These are phyloP conservation scores for Hyphopichia pseudoburtonii DNA, from an alignment of 1,139 yeast genomes.

Conservation along the genomic window DNA sequence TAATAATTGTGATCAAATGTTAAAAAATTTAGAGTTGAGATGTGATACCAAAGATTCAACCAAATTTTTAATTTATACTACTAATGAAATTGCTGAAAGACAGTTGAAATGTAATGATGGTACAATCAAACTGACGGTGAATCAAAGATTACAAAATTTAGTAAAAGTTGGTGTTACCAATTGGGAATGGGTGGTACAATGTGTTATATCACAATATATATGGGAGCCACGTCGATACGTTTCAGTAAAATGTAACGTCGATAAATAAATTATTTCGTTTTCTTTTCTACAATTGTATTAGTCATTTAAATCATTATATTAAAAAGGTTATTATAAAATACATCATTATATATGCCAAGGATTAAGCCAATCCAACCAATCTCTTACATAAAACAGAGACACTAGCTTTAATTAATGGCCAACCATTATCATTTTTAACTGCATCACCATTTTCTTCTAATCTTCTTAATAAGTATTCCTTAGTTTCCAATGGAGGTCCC, in stretches of 20 bases:
- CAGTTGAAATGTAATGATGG: not conserved
- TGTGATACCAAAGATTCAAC: constrained; percentile 1
- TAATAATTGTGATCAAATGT: constrained; percentile 7
- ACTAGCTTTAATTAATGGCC: constrained; percentile 67
- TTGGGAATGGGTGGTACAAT: constrained; percentile 80
- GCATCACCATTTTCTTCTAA: constrained; percentile 97
- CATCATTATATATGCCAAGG: not conserved
- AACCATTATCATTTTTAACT: constrained; percentile 84
- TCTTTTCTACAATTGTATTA: not conserved
- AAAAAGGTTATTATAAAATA: not conserved
- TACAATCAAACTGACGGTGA: not conserved
- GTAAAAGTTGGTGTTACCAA: constrained; percentile 32
- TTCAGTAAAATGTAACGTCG: not conserved
- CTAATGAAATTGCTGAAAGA: constrained; percentile 9
- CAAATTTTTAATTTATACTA: constrained; percentile 26
- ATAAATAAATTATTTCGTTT: too few relatives aligned
- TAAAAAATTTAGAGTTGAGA: constrained; percentile 3
- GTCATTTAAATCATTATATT: not conserved
- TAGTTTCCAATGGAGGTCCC: constrained; percentile 96
- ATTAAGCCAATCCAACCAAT: constrained; percentile 23
- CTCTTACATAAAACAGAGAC: constrained; percentile 43
- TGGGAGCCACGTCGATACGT: constrained; percentile 17
- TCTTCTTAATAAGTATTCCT: constrained; percentile 86
- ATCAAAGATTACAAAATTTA: constrained; percentile 4
- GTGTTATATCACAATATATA: constrained; percentile 52